Base-by-base conservation (phyloP, 257 asterid species). In the Solanum ossicruentum region DNA sequence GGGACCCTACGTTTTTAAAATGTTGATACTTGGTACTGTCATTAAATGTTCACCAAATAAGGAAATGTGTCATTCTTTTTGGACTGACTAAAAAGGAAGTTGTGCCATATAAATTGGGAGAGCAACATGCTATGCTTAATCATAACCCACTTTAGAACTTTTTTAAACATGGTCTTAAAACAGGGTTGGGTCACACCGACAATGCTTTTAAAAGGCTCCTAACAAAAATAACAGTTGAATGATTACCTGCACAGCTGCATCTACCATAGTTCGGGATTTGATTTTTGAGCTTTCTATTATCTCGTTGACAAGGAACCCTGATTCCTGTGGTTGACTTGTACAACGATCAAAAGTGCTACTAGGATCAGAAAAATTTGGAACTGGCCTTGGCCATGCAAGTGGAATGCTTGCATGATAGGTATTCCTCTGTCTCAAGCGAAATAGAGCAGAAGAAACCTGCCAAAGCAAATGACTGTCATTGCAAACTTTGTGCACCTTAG, bases 161-260 rank as follows among this genome's bases (percentile, higher is more conserved):
- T 15, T 26, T 78, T 78, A 78, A 26, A 16, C 65, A 78, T 78
- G 13, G 52, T 78, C 47, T 26, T 52, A 26, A 23, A 78, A 52
- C 65, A 13, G 7, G 57, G 9, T 26, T 16, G 65, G 82, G 49
- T 52, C 82, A 77, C 65, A 78, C 82, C 45, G 26, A 41, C 21
- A 78, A 51, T 23, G 45, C 63, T 51, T 16, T 77, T 77, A 77
- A 12, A 51, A 52, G 82, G 20, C 12, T 52, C 57, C 54, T 21
- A 52, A 32, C 71, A 85, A 45, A 39, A 43, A 72, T 32, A 15
- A 83, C 21, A 45, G 39, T 60, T 56, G 52, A 61, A 45, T 79
- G 41, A 65, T 47, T 92, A 96, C 99, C 98, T 89, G 97, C 92
- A 93, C 83, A 58, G 99, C 99, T 61, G 93, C 94, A 89, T 93